These are phyloP conservation scores for Ceratopteris richardii DNA, from an alignment of 75 land plant genomes.

Conservation along the genomic window DNA sequence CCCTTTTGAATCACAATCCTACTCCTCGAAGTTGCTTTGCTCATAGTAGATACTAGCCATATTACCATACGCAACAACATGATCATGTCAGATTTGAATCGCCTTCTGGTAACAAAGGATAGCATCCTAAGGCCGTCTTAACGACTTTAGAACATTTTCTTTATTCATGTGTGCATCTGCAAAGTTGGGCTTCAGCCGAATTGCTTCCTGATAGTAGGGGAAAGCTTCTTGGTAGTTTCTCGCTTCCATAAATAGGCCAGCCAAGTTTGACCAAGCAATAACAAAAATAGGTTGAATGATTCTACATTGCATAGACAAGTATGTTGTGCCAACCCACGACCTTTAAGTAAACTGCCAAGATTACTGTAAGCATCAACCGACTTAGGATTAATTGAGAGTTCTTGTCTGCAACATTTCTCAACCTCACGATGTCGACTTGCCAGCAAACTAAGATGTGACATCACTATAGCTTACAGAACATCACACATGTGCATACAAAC, in stretches of 20 bases:
- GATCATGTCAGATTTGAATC: slow-evolving; percentile 68
- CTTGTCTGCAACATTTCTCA: slow-evolving; percentile 89
- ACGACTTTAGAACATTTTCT: slow-evolving; percentile 89
- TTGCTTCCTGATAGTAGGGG: slow-evolving; percentile 90
- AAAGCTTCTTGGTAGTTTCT: slow-evolving; percentile 78
- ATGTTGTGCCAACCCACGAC: slow-evolving; percentile 86
- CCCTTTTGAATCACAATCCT: too few relatives aligned
- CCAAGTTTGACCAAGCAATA: slow-evolving; percentile 98
- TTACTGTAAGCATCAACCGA: slow-evolving; percentile 99
- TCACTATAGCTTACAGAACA: too few relatives aligned
- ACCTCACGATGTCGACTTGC: slow-evolving; percentile 85
- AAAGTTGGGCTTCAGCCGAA: slow-evolving; percentile 72
- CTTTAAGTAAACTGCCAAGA: slow-evolving; percentile 89
- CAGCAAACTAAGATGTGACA: too few relatives aligned
- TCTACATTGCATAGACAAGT: slow-evolving; percentile 88
- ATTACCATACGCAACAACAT: slow-evolving; percentile 89
- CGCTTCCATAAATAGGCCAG: slow-evolving; percentile 87
- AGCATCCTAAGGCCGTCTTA: slow-evolving; percentile 89
- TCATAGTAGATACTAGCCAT: slow-evolving; percentile 88
- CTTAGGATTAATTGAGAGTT: slow-evolving; percentile 75
- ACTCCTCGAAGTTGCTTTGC: slow-evolving; percentile 76
- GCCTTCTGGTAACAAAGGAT: slow-evolving; percentile 78
- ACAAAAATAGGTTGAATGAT: slow-evolving; percentile 95
- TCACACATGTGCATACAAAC: too few relatives aligned
- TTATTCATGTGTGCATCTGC: slow-evolving; percentile 83